These are phyloP conservation scores for Akanthomyces muscarius DNA, from an alignment of 2,329 filamentous ascomycete genomes.

Conservation along the genomic window DNA sequence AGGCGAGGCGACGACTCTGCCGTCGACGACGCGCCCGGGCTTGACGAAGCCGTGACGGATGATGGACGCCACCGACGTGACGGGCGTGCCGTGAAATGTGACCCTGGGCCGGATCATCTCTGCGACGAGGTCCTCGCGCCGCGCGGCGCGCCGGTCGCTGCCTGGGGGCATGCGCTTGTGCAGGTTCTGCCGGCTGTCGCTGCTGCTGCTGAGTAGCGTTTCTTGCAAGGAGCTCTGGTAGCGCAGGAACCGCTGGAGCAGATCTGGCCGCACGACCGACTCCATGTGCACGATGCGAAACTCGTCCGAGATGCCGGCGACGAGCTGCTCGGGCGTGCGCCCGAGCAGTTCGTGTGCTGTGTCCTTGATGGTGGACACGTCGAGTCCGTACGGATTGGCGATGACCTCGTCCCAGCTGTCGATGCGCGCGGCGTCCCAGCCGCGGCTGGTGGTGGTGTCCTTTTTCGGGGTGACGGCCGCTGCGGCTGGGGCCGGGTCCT, in stretches of 20 bases:
- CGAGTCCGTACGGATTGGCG: constrained; percentile 21
- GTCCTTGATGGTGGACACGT: constrained; percentile 22
- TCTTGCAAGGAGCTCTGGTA: too few relatives aligned
- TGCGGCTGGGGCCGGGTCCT: background rate
- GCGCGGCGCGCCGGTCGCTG: background rate
- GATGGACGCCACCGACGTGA: constrained; percentile 37
- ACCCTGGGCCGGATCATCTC: constrained; percentile 33
- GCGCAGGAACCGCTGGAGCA: constrained; percentile 17
- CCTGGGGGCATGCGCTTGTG: background rate
- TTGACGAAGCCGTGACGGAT: constrained; percentile 41
- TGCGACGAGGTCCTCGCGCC: constrained; percentile 31
- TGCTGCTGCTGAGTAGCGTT: background rate
- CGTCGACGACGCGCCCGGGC: constrained; percentile 24
- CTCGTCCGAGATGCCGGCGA: constrained; percentile 26
- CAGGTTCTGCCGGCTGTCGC: constrained; percentile 11
- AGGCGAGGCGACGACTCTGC: too few relatives aligned
- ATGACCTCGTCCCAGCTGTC: constrained; percentile 19
- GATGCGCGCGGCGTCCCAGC: constrained; percentile 18
- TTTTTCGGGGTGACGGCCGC: background rate
- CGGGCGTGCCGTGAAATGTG: constrained; percentile 39
- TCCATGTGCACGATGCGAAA: constrained; percentile 38
- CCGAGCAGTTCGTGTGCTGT: constrained; percentile 30
- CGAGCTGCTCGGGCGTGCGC: constrained; percentile 31
- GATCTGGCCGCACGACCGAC: constrained; percentile 33
- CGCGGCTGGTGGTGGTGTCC: background rate